Percentiles rank a stretch among this genome's conserved stretches.
Evolutionary conservation across 352 stramenopile genomes (phyloP).

Genomic region (Phytophthora capsici): DNA sequence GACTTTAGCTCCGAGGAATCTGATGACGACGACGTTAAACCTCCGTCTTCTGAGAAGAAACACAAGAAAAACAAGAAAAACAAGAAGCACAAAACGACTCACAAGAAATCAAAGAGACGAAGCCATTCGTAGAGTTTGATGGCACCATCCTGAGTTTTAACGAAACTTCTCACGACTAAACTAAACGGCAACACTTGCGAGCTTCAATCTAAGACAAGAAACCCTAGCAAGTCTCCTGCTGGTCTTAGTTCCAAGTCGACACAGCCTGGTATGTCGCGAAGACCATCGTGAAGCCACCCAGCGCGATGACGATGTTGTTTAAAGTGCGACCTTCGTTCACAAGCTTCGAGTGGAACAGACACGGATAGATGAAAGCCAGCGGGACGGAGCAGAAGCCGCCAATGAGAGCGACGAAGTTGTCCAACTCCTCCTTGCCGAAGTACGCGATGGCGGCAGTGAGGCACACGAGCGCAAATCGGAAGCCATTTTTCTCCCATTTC

Average conservation of each 20-base stretch:
- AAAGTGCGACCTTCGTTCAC: constrained; percentile 50
- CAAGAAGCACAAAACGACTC: constrained; percentile 39
- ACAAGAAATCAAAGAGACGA: constrained; percentile 25
- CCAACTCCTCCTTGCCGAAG: constrained; percentile 67
- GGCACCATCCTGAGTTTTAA: not conserved
- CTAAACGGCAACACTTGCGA: constrained; percentile 30
- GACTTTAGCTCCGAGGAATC: constrained; percentile 53
- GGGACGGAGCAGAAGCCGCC: constrained; percentile 77
- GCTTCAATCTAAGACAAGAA: constrained; percentile 31
- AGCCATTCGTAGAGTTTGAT: constrained; percentile 26
- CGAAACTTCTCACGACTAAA: constrained; percentile 22
- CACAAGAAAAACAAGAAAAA: constrained; percentile 43
- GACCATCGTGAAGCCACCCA: constrained; percentile 66
- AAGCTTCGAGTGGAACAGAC: constrained; percentile 67
- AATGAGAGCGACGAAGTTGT: constrained; percentile 79
- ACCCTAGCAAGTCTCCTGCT: constrained; percentile 19
- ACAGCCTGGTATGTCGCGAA: constrained; percentile 68
- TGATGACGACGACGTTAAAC: constrained; percentile 51
- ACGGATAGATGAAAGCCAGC: constrained; percentile 77
- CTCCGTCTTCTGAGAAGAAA: constrained; percentile 18
- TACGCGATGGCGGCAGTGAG: constrained; percentile 69
- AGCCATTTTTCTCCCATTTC: constrained; percentile 73
- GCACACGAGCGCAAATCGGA: constrained; percentile 67
- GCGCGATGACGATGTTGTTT: constrained; percentile 52
- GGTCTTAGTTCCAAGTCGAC: constrained; percentile 48